A percentile compares a stretch with the other conserved stretches of the same genome.
Evolutionary conservation across 805 yeast genomes (phyloP).

Genomic region (Candida khao-thaluensis): DNA sequence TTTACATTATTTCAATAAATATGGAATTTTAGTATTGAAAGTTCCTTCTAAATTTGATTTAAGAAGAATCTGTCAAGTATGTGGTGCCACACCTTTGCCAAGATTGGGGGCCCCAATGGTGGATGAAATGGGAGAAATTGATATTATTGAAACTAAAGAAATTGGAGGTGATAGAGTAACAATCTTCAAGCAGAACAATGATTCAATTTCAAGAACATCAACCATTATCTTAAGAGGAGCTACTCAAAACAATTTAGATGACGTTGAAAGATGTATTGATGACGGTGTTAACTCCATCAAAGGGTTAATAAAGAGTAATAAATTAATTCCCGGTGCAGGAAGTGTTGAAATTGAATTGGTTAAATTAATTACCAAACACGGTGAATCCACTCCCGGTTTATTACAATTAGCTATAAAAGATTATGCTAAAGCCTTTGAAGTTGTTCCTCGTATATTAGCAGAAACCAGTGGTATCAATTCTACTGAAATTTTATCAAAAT

Average conservation of each 20-base stretch:
- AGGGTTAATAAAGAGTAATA: constrained; percentile 76
- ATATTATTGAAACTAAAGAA: constrained; percentile 85
- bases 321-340: constrained; percentile 94
- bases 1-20: constrained; percentile 85
- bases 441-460: constrained; percentile 86
- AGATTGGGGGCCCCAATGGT: constrained; percentile 93
- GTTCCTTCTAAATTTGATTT: constrained; percentile 93
- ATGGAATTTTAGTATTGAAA: constrained; percentile 77
- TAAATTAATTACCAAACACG: constrained; percentile 72
- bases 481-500: constrained; percentile 81
- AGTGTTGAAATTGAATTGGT: constrained; percentile 89
- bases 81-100: constrained; percentile 96
- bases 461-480: constrained; percentile 94
- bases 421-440: constrained; percentile 93
- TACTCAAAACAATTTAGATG: constrained; percentile 89
- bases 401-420: constrained; percentile 91
- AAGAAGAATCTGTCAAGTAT: constrained; percentile 90
- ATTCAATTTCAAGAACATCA: constrained; percentile 71
- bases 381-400: constrained; percentile 92
- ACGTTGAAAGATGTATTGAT: constrained; percentile 94
- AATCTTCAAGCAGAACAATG: constrained; percentile 72
- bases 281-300: constrained; percentile 94
- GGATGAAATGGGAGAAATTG: constrained; percentile 88
- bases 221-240: constrained; percentile 96
- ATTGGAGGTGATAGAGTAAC: constrained; percentile 98